phyloP scores from a whole-genome alignment of 352 stramenopile genomes.

The Phytophthora hybrid region DNA sequence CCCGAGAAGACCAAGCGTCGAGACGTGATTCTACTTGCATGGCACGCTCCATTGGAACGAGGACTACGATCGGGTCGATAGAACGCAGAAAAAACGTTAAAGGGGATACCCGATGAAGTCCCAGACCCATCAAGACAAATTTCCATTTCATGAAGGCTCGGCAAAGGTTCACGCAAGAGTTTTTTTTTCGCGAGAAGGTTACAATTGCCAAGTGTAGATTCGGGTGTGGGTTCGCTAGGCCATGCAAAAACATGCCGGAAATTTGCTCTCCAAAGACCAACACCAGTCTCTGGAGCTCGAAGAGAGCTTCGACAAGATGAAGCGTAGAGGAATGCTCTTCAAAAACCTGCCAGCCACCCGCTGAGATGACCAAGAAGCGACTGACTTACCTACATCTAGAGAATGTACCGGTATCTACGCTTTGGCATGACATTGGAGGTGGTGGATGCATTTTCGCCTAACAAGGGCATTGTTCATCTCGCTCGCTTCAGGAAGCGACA shows the following conservation, averaged over 20 bases:
- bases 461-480: background rate
- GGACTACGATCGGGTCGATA: conserved; percentile 1
- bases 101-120: conserved; percentile 13
- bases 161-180: background rate
- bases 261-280: background rate
- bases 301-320: conserved; percentile 21
- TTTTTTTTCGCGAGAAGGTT: background rate
- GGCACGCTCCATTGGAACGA: background rate
- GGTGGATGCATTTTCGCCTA: background rate
- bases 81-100: conserved; percentile 12
- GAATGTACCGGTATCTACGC: too few relatives aligned
- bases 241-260: conserved; percentile 4
- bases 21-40: conserved; percentile 10
- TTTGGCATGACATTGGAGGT: background rate
- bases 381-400: too few relatives aligned
- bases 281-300: conserved; percentile 3
- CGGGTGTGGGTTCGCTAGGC: background rate
- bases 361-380: conserved; percentile 41
- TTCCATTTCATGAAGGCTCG: conserved; percentile 1
- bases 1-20: background rate
- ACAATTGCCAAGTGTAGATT: background rate
- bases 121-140: conserved; percentile 1
- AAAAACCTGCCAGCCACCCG: conserved; percentile 5
- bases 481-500: background rate
- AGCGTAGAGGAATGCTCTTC: conserved; percentile 24